Evolutionary conservation across 768 basidiomycete species (phyloP).

Genomic region (Ramaria sp.): DNA sequence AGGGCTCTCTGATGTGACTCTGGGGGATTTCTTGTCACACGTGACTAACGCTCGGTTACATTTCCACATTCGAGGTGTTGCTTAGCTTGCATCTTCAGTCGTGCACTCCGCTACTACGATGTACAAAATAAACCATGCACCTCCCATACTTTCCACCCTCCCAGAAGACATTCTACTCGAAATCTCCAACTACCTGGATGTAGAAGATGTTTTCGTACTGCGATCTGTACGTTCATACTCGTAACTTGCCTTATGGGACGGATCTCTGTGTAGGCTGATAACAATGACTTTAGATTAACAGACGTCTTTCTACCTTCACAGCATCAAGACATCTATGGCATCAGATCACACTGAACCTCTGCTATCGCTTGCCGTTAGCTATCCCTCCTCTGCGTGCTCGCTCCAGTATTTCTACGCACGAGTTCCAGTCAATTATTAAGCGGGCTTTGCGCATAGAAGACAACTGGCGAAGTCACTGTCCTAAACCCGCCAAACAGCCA

Average conservation of each 20-base stretch:
- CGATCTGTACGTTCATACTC: neutral
- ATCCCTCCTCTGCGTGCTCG: conserved; percentile 7
- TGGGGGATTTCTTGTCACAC: no score
- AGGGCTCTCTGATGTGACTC: no score
- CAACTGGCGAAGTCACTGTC: conserved; percentile 6
- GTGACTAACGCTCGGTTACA: no score
- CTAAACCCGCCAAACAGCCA: neutral
- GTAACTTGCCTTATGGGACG: neutral
- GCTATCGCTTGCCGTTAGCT: conserved; percentile 4
- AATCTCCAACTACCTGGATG: conserved; percentile 1
- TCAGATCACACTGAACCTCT: neutral
- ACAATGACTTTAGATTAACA: neutral
- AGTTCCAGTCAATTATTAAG: neutral
- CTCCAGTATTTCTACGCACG: neutral
- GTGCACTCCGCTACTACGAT: neutral
- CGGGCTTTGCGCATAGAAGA: conserved; percentile 3
- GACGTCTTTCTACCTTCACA: conserved; percentile 1
- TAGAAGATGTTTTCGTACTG: conserved; percentile 7
- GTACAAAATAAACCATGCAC: neutral
- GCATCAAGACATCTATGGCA: conserved; percentile 5
- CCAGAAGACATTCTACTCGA: conserved; percentile 9
- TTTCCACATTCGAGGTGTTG: no score
- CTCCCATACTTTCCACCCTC: neutral
- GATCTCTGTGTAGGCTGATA: neutral
- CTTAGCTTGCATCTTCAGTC: neutral